Evolutionary conservation across 208 protist genomes (phyloP).

Genomic region (Naegleria lovaniensis): DNA sequence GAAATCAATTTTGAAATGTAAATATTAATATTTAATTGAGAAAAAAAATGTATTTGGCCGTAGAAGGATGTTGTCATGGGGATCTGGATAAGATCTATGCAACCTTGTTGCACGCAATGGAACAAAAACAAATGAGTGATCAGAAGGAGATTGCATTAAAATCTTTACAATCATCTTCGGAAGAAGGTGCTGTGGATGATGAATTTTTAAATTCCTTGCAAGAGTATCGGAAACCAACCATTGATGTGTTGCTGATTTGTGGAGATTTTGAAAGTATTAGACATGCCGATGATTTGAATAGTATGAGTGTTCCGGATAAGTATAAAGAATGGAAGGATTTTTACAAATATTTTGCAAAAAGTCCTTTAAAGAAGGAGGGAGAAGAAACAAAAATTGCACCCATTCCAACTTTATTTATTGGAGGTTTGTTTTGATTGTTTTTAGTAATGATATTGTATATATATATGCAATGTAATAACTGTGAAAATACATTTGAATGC

Average conservation of each 20-base stretch:
- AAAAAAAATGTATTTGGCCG: slow-evolving; percentile 48
- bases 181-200: slow-evolving; percentile 41
- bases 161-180: background rate
- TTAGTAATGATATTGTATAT: too few species aligned
- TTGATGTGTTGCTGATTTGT: slow-evolving; percentile 94
- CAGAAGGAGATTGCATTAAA: background rate
- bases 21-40: background rate
- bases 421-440: slow-evolving; percentile 67
- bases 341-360: slow-evolving; percentile 78
- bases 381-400: slow-evolving; percentile 65
- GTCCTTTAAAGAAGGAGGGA: slow-evolving; percentile 29
- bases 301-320: slow-evolving; percentile 88
- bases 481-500: too few species aligned
- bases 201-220: slow-evolving; percentile 37
- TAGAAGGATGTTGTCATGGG: slow-evolving; percentile 95
- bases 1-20: background rate
- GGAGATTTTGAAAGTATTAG: slow-evolving; percentile 95
- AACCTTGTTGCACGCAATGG: slow-evolving; percentile 45
- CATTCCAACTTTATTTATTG: slow-evolving; percentile 95
- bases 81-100: slow-evolving; percentile 93
- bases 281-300: slow-evolving; percentile 75
- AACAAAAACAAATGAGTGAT: background rate
- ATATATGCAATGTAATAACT: too few species aligned
- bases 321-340: slow-evolving; percentile 87
- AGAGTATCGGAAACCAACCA: slow-evolving; percentile 57